Conservation (phyloP, 1,139 yeast genomes). For the Yamadazyma friedrichii region DNA sequence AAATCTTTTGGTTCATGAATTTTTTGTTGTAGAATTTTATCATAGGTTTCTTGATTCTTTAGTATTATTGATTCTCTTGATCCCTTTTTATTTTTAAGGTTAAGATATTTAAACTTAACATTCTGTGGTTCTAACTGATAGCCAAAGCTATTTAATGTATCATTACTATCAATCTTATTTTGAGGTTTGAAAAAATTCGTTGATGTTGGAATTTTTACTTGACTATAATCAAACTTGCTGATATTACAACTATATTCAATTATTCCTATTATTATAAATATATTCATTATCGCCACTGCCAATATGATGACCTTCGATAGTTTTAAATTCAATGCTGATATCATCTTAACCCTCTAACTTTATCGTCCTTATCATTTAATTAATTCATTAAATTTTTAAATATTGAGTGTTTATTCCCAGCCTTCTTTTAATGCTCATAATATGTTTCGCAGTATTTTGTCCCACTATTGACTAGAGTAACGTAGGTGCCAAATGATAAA, state of each 20-base stretch:
- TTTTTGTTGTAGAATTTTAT: conserved; percentile 26
- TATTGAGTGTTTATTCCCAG: neutral
- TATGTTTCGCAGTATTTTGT: no score
- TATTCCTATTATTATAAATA: conserved; percentile 11
- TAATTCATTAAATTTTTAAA: neutral
- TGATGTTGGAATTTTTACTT: no score
- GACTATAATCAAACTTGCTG: conserved; percentile 10
- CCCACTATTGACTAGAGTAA: neutral
- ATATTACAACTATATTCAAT: conserved; percentile 10
- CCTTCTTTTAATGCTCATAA: no score
- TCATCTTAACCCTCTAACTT: conserved; percentile 13
- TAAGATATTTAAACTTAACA: conserved; percentile 35
- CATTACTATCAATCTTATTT: neutral
- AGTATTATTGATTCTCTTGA: conserved; percentile 28
- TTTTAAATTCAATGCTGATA: conserved; percentile 18
- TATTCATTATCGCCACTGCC: conserved; percentile 11
- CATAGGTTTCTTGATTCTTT: conserved; percentile 32
- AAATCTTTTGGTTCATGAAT: conserved; percentile 53
- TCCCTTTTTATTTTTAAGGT: conserved; percentile 29
- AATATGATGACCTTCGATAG: conserved; percentile 11
- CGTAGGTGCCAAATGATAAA: neutral
- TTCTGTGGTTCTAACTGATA: conserved; percentile 20
- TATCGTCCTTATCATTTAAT: neutral
- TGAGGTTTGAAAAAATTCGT: neutral
- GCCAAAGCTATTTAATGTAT: neutral